Base-by-base conservation (phyloP, 179 eudicot species). In the Camellia oleifera region DNA sequence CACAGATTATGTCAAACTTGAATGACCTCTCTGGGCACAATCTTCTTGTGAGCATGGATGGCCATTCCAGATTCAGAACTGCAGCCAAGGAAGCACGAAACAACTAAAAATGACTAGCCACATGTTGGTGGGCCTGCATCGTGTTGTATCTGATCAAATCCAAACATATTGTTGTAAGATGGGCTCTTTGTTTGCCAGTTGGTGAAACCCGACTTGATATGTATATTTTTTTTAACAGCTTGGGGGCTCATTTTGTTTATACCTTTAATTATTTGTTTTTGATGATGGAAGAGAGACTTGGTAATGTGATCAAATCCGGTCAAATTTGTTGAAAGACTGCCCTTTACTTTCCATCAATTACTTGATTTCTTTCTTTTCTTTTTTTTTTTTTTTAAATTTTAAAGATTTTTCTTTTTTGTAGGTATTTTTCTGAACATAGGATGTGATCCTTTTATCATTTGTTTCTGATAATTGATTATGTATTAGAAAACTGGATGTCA, bases 1-100 rank as follows among this genome's bases (percentile, higher is more conserved):
- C 89, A 15, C 99, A 91, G 81, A 91, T 95, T 67, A 69, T 95
- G 42, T 88, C 95, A 52, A 95, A 92, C 82, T 81, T 94, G 85
- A 92, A 91, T 76, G 99, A 94, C 78, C 92, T 95, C 60, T 85
- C 80, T 92, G n/a, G 94, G 90, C 61, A 95, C 98, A 17, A 95
- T 98, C 91, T 95, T 95, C 83, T 84, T 95, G 84, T 95, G 88
- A 93, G 74, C 18, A 40, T 42, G 32, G 32, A 32, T 53, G 40
- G 46, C 56, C 42, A 18, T 45, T 32, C 32, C 32, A 32, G 32
- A 32, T 32, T 71, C 54, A 60, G 13, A 71, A 18, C 32, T 57
- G 62, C 73, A 53, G 48, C 14, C 11, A 60, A 17, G 17, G 40
- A 52, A n/a, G 26, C 18, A 45, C 17, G 32, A 48, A 63, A 63